Percentiles rank a stretch among this genome's conserved stretches.
phyloP scores from a whole-genome alignment of 2,329 filamentous ascomycete species.

The Nothophoma quercina region DNA sequence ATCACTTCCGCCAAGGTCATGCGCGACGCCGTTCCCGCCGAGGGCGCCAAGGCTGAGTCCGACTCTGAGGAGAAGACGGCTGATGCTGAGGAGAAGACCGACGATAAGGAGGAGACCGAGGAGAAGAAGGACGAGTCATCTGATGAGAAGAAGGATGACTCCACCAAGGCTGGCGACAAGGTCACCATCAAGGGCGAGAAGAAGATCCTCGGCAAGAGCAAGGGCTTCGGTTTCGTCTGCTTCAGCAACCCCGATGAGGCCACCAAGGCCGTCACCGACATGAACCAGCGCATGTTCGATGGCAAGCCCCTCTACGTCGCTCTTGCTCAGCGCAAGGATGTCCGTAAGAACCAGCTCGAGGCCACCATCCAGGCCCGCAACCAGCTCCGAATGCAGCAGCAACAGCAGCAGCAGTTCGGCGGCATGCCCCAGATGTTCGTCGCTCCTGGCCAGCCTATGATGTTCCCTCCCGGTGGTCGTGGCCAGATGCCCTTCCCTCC shows the following conservation, averaged over 20 bases:
- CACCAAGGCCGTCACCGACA: slow-evolving; percentile 98
- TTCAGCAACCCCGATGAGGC: slow-evolving; percentile 99
- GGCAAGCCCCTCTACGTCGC: slow-evolving; percentile 97
- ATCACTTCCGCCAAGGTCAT: slow-evolving; percentile 99
- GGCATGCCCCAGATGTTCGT: slow-evolving; percentile 82
- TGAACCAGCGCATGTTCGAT: slow-evolving; percentile 99
- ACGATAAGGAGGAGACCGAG: slow-evolving; percentile 63
- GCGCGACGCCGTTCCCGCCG: slow-evolving; percentile 75
- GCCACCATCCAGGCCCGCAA: slow-evolving; percentile 99
- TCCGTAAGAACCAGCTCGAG: slow-evolving; percentile 98
- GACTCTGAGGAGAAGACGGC: slow-evolving; percentile 56
- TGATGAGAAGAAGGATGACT: slow-evolving; percentile 65
- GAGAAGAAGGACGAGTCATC: slow-evolving; percentile 66
- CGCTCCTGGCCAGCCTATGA: slow-evolving; percentile 78
- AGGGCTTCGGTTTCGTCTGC: slow-evolving; percentile 99
- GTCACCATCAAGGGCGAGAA: slow-evolving; percentile 66
- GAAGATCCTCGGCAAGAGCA: slow-evolving; percentile 90
- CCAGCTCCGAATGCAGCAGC: slow-evolving; percentile 97
- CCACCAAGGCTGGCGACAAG: slow-evolving; percentile 61
- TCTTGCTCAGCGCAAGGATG: slow-evolving; percentile 98
- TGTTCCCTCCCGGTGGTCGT: slow-evolving; percentile 63
- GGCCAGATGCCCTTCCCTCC: slow-evolving; percentile 72
- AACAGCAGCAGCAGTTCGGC: slow-evolving; percentile 69
- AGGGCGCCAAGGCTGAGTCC: slow-evolving; percentile 56
- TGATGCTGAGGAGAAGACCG: slow-evolving; percentile 57